Evolutionary conservation across 345 rosid genomes (phyloP), one percentile per base, ranked within the genome.

Genomic region (Schrenkiella parvula): DNA sequence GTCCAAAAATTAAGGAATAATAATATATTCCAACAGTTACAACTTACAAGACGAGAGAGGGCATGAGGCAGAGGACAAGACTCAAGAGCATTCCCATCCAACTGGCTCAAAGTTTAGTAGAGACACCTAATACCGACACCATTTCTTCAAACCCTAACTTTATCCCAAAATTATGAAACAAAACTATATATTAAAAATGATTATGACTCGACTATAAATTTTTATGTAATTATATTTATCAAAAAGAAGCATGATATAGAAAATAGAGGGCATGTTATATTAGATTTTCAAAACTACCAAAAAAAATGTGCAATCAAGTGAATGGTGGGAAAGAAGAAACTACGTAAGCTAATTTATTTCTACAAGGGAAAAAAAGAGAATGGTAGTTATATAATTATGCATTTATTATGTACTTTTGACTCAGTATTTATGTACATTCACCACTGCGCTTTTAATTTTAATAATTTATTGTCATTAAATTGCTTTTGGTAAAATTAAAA

Each of bases 331-430:
- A 66, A 74, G 66, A 74, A 48, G 54, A 47, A 73, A 56, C 66
- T 55, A 56, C 66, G 66, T 48, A 66, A 74, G 67, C 71, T 55
- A 68, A 54, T 72, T 72, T 64, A 73, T 64, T n/a, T n/a, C n/a
- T 73, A 54, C 76, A 21, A 62, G 11, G 43, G 9, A 47, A 47
- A 42, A 55, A 31, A 21, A 32, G 60, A 19, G 52, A 71, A 59
- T 59, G 59, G 67, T 59, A n/a, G 65, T 64, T 73, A 73, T 43
- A 55, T 64, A 28, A 37, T 26, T 66, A 58, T 11, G 61, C 78
- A 74, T 74, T 66, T 57, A 74, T 48, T 39, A 74, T 58, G 72
- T 58, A 47, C 61, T 66, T 66, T 66, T 74, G 78, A 74, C 73
- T 66, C 48, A 28, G 53, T 55, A 74, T 66, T 74, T 56, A 73